These are phyloP conservation scores for Rhodotorula sp. DNA, from an alignment of 1,284 basidiomycete species.

Conservation along the genomic window DNA sequence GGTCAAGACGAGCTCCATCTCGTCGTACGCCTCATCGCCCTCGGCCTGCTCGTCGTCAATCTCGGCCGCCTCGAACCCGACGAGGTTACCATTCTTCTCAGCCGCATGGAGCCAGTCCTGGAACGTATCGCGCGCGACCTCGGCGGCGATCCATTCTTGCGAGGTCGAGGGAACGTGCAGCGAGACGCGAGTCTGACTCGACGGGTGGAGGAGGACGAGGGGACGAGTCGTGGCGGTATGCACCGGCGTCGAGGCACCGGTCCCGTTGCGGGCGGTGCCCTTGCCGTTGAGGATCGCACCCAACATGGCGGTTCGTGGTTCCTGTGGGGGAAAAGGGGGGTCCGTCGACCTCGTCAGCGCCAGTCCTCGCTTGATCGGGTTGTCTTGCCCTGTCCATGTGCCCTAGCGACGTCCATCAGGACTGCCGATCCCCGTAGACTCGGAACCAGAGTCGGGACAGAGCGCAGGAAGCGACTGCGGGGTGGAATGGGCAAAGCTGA, in stretches of 20 bases:
- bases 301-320: background rate
- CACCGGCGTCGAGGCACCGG: conserved; percentile 27
- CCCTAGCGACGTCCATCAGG: too few relatives aligned
- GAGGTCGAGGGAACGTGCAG: conserved; percentile 34
- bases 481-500: too few relatives aligned
- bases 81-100: conserved; percentile 35
- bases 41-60: conserved; percentile 44
- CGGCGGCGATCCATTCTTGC: conserved; percentile 40
- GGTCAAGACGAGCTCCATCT: conserved; percentile 44
- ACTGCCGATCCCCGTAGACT: too few relatives aligned
- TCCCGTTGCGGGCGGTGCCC: conserved; percentile 17
- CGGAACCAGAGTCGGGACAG: too few relatives aligned
- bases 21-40: conserved; percentile 19
- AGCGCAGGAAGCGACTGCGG: too few relatives aligned
- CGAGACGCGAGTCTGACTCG: conserved; percentile 34
- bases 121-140: conserved; percentile 43
- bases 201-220: conserved; percentile 36
- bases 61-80: conserved; percentile 43
- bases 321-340: background rate
- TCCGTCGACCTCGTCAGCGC: background rate
- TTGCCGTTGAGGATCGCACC: conserved; percentile 18
- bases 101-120: conserved; percentile 41
- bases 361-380: background rate
- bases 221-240: conserved; percentile 38
- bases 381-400: background rate